Evolutionary conservation across 176 grass and related monocot genomes (phyloP).

Genomic region (Otatea glauca): DNA sequence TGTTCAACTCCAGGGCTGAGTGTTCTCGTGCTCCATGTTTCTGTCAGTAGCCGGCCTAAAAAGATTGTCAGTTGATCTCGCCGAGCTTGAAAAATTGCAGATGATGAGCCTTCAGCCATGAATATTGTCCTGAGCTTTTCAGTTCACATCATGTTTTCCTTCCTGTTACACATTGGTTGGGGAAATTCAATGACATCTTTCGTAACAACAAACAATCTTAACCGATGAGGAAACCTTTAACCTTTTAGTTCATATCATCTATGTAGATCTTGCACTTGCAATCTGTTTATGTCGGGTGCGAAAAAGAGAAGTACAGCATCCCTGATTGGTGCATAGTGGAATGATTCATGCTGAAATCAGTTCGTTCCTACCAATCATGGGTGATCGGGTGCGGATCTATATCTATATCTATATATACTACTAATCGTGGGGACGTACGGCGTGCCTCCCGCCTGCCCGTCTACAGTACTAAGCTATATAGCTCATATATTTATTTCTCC

Average conservation of each 20-base stretch:
- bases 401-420: too few species aligned
- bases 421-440: too few species aligned
- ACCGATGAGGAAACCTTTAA: neutral
- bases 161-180: neutral
- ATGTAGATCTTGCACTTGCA: constrained; percentile 4
- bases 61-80: neutral
- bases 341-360: neutral
- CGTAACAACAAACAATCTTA: neutral
- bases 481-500: too few species aligned
- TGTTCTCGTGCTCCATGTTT: neutral
- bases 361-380: constrained; percentile 1
- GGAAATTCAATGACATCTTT: neutral
- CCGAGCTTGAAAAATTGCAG: neutral
- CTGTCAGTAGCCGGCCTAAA: neutral
- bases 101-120: neutral
- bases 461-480: too few species aligned
- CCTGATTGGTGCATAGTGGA: neutral
- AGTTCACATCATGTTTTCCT: neutral
- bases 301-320: neutral
- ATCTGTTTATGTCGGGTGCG: neutral
- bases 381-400: neutral
- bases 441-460: too few species aligned
- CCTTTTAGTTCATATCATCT: neutral
- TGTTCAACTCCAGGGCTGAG: neutral
- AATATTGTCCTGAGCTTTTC: neutral